Evolutionary conservation across 73 alveolate genomes (phyloP), one percentile per base, ranked within the genome.

Genomic region (Paraurostyla sp.): DNA sequence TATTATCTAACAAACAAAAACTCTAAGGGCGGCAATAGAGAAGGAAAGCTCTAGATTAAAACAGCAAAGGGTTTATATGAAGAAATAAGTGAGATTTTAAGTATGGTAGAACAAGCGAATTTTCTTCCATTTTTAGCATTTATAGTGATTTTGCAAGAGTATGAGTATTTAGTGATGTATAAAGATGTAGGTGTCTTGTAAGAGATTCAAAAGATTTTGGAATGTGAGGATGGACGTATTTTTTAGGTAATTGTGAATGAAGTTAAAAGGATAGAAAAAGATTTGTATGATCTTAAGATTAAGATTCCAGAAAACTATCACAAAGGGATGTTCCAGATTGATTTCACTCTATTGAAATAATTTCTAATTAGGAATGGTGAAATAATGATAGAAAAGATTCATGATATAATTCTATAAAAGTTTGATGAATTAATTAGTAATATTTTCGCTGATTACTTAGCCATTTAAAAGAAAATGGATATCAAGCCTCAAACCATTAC

Each of bases 281-380:
- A 59, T 59, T 4, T 59, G 2, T 3, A 59, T 7, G 76, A 59
- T 25, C 22, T 59, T 30, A 2, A n/a, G 43, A 7, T 59, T n/a
- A 59, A 59, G 7, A 43, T 59, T 43, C 76, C 76, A 30, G 48
- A 59, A 27, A 27, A 59, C 9, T 59, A 59, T 30, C 27, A 9
- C 22, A 11, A 59, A 30, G 76, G 76, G 18, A 25, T 59, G 76
- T 59, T 59, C 76, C 48, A 59, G 25, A n/a, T 59, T 27, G 43
- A n/a, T 23, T 30, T 59, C 22, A 59, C 9, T 3, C 22, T 4
- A 16, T 15, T 59, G 4, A 59, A 59, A 27, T 6, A 2, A 59
- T 59, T 27, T 23, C 48, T 59, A 30, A 11, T 59, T 23, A 59
- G 32, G 49, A 59, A 30, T 7, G 76, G 51, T 7, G 48, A 11